A percentile compares a stretch with the other conserved stretches of the same genome.
phyloP scores from a whole-genome alignment of 2,329 filamentous ascomycete genomes.

The Aulographum hederae region DNA sequence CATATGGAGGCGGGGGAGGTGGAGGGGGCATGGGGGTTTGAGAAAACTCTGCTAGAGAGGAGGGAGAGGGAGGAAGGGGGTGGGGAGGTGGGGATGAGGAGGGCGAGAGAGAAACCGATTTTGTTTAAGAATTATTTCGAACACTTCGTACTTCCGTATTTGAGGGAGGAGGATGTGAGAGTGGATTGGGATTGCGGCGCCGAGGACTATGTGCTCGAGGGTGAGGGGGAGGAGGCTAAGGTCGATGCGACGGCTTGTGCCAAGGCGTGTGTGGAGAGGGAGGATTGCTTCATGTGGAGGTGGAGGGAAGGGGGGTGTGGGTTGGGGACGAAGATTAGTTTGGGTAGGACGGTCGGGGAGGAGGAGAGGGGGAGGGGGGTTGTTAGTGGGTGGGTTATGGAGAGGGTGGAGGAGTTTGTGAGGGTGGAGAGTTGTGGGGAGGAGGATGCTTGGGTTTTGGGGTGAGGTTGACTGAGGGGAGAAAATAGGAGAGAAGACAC shows the following conservation, averaged over 20 bases:
- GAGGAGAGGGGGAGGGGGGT: background rate
- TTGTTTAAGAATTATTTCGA: conserved; percentile 5
- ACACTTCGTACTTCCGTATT: conserved; percentile 3
- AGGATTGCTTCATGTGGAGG: background rate
- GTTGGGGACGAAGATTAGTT: background rate
- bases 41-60: conserved; percentile 7
- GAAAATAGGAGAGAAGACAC: too few species aligned
- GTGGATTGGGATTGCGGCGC: background rate
- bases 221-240: background rate
- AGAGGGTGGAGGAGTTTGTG: too few species aligned
- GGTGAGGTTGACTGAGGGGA: too few species aligned
- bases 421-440: too few species aligned
- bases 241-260: background rate
- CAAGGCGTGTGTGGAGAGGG: background rate
- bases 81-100: background rate
- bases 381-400: too few species aligned
- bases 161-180: conserved; percentile 1
- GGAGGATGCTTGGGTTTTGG: too few species aligned
- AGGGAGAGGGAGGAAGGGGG: background rate
- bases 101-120: too few species aligned
- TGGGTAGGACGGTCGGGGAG: background rate
- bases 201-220: background rate
- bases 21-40: conserved; percentile 13
- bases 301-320: background rate
- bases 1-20: conserved; percentile 11